phyloP scores from a whole-genome alignment of 352 stramenopile species.

The Phytophthora fragariae region DNA sequence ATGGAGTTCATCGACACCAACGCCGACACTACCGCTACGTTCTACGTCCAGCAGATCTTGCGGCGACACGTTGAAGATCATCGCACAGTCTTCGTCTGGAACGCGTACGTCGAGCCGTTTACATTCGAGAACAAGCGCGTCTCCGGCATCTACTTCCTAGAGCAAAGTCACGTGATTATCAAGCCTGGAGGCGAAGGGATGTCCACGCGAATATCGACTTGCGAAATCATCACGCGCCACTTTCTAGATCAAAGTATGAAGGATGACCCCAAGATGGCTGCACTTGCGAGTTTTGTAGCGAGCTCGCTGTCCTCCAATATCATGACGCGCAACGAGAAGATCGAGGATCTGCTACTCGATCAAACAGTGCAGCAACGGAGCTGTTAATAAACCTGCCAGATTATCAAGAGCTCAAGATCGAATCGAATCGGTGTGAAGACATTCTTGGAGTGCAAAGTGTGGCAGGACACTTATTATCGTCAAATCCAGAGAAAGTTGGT shows the following conservation, averaged over 20 bases:
- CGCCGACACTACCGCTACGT: conserved; percentile 47
- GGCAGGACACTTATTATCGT: background rate
- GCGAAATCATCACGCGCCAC: conserved; percentile 52
- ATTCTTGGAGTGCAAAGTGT: background rate
- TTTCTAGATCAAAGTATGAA: conserved; percentile 31
- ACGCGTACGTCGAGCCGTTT: conserved; percentile 55
- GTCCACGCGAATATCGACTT: conserved; percentile 56
- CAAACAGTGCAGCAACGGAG: background rate
- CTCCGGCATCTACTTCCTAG: conserved; percentile 47
- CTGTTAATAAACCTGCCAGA: background rate
- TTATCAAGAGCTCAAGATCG: background rate
- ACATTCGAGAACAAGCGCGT: conserved; percentile 54
- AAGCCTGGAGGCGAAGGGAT: conserved; percentile 31
- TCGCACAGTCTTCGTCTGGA: conserved; percentile 63
- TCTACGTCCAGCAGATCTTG: conserved; percentile 57
- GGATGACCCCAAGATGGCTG: conserved; percentile 29
- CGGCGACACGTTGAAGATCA: conserved; percentile 51
- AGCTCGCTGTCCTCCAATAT: conserved; percentile 41
- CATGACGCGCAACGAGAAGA: conserved; percentile 36
- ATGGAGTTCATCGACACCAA: conserved; percentile 47
- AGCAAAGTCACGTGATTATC: conserved; percentile 64
- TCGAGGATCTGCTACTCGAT: conserved; percentile 29
- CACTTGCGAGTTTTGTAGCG: conserved; percentile 45
- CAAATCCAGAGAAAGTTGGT: background rate
- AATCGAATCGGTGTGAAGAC: background rate